Conservation (phyloP, 306 rosid genomes). For the Acacia crassicarpa region DNA sequence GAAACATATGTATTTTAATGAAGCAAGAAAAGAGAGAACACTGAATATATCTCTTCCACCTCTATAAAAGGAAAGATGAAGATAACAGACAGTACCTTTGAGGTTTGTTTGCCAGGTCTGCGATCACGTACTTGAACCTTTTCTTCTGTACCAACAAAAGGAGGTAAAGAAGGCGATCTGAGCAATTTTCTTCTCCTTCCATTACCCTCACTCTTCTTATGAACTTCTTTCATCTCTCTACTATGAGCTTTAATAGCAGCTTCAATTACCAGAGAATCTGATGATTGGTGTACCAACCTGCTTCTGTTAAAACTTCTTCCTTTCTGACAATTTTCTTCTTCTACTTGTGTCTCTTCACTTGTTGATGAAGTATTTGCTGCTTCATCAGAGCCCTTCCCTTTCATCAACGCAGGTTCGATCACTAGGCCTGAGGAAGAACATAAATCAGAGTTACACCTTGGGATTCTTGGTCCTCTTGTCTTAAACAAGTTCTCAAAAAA, state of each 20-base stretch:
- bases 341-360: not conserved
- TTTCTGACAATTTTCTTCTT: slow-evolving; percentile 31
- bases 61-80: slow-evolving; percentile 1
- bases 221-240: slow-evolving; percentile 32
- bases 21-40: slow-evolving; percentile 4
- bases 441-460: slow-evolving; percentile 68
- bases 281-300: slow-evolving; percentile 32
- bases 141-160: slow-evolving; percentile 48
- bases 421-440: slow-evolving; percentile 43
- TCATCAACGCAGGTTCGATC: slow-evolving; percentile 26
- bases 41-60: not conserved
- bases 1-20: slow-evolving; percentile 3
- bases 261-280: slow-evolving; percentile 32
- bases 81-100: slow-evolving; percentile 47
- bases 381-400: slow-evolving; percentile 29
- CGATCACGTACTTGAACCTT: slow-evolving; percentile 35
- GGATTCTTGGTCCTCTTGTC: slow-evolving; percentile 48
- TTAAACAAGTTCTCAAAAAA: slow-evolving; percentile 67
- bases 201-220: slow-evolving; percentile 21
- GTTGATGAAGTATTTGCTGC: slow-evolving; percentile 21
- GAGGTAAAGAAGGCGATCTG: slow-evolving; percentile 53
- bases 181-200: slow-evolving; percentile 36
- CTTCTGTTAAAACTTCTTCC: slow-evolving; percentile 5
- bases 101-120: slow-evolving; percentile 36
- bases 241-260: slow-evolving; percentile 19